phyloP scores from a whole-genome alignment of 2,329 filamentous ascomycete species.

The Nothophaeocryptopus gaeumannii region DNA sequence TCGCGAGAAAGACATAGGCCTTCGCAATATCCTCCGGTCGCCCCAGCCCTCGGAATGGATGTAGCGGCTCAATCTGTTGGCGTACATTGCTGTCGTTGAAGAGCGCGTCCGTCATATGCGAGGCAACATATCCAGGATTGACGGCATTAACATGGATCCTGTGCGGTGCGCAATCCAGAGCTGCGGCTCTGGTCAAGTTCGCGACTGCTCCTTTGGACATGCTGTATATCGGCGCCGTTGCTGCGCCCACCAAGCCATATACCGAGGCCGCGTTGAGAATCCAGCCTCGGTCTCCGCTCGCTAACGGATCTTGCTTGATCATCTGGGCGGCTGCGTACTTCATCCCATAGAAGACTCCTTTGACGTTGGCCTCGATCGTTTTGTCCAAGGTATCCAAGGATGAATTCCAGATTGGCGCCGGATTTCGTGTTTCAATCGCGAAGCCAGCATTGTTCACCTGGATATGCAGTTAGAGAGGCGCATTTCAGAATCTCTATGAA shows the following conservation, averaged over 20 bases:
- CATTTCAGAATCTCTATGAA: neutral
- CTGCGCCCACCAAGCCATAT: constrained; percentile 40
- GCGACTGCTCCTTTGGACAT: constrained; percentile 24
- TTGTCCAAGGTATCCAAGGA: constrained; percentile 47
- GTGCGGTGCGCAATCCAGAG: constrained; percentile 21
- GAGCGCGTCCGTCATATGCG: constrained; percentile 21
- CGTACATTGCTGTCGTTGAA: constrained; percentile 5
- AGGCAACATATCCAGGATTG: constrained; percentile 17
- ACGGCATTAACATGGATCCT: constrained; percentile 22
- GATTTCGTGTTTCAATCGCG: constrained; percentile 30
- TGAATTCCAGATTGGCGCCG: constrained; percentile 46
- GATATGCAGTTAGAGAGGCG: neutral
- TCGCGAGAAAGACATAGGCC: constrained; percentile 24
- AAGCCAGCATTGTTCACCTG: constrained; percentile 39
- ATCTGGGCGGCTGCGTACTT: constrained; percentile 51
- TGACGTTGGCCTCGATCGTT: constrained; percentile 37
- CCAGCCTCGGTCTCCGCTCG: constrained; percentile 46
- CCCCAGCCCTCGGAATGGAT: constrained; percentile 19
- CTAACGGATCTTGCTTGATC: constrained; percentile 45
- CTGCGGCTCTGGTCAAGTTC: constrained; percentile 22
- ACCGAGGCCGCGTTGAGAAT: constrained; percentile 51
- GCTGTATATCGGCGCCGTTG: constrained; percentile 14
- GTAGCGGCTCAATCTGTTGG: constrained; percentile 8
- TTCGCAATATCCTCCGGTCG: constrained; percentile 22
- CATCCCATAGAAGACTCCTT: constrained; percentile 41